Conservation (phyloP, 352 stramenopile species). For the Peronosclerospora sorghi region DNA sequence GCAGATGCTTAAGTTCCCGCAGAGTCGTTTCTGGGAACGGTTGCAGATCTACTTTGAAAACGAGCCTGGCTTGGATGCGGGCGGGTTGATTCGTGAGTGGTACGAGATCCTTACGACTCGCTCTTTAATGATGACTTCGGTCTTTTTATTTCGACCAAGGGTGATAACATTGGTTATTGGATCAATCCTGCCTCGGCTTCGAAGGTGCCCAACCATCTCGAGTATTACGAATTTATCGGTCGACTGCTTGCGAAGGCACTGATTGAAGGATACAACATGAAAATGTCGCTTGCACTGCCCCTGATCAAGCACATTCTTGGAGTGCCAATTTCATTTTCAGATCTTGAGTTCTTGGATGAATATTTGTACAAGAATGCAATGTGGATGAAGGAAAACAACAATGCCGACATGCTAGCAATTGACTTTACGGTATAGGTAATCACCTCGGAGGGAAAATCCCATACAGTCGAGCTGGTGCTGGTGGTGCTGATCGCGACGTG, state of each 20-base stretch:
- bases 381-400: conserved; percentile 81
- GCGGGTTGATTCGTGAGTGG: conserved; percentile 87
- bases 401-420: conserved; percentile 62
- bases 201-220: conserved; percentile 85
- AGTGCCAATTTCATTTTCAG: conserved; percentile 94
- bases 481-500: conserved; percentile 66
- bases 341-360: conserved; percentile 88
- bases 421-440: conserved; percentile 78
- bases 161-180: conserved; percentile 80
- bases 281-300: conserved; percentile 92
- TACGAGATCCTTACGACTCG: conserved; percentile 76
- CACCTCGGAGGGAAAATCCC: conserved; percentile 53
- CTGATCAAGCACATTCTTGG: conserved; percentile 97
- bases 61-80: conserved; percentile 82
- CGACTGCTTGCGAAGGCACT: conserved; percentile 93
- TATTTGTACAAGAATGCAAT: conserved; percentile 75
- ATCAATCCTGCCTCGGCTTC: conserved; percentile 73
- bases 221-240: conserved; percentile 95
- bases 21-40: conserved; percentile 73
- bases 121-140: conserved; percentile 83
- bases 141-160: conserved; percentile 74
- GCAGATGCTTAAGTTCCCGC: conserved; percentile 77
- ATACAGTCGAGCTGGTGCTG: conserved; percentile 70
- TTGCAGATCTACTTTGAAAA: conserved; percentile 82
- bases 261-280: conserved; percentile 93